Evolutionary conservation across 129 eudicot genomes (phyloP), one percentile per base, ranked within the genome.

Genomic region (Chrysanthemum makinoi): DNA sequence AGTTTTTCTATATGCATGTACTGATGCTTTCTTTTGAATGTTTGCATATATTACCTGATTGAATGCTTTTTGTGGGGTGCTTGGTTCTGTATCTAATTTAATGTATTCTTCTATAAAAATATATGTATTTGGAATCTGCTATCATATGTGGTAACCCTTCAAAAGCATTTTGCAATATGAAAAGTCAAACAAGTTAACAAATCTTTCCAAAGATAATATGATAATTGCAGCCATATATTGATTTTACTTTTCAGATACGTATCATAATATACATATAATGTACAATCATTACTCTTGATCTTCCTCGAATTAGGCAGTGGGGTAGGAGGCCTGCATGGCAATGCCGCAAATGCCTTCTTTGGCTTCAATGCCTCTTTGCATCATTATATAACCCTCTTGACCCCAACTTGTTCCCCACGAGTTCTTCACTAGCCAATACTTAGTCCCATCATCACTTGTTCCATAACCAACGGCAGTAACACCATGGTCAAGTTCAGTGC

Each of bases 391-490:
- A 15, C 75, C 80, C 8, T 69, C 75, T 77, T 77, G 55, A 48
- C 80, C 80, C 75, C 80, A 77, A 28, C 56, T 77, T 60, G 70
- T 77, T 49, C 75, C 80, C 75, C 80, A 77, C 0, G 80, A 77
- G 49, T 77, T 77, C 71, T 77, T 77, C 44, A 69, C 80, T 5
- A 77, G 71, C 81, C 81, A 77, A 52, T 77, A 70, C 81, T 77
- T 77, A 12, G 72, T 77, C 48, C 81, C 81, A 17, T 77, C 81
- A 35, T 30, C 71, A 62, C 71, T 70, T 1, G 66, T 70, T 46
- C 81, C 81, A 51, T 68, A 76, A 62, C 80, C 75, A 60, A 76
- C 65, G 15, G 80, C 75, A 9, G 75, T 69, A 60, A 76, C 75
- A 14, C 80, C 80, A 20, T 76, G 80, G 17, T 76, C 80, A 22